phyloP scores from a whole-genome alignment of 106 monocot species.

The Allium fistulosum region DNA sequence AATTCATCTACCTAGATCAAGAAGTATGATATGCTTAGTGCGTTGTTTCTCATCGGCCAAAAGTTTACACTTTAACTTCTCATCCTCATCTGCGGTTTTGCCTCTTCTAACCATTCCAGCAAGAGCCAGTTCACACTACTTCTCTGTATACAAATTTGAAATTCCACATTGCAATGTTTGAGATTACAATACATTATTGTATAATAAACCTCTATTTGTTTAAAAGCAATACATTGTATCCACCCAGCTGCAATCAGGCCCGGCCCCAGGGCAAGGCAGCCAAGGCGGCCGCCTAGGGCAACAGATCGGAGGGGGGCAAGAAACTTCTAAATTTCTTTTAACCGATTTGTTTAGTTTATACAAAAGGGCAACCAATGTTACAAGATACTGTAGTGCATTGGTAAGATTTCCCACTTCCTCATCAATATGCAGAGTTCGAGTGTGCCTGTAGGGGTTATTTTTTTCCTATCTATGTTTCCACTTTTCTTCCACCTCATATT shows the following conservation, averaged over 20 bases:
- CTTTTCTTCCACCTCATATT: no score
- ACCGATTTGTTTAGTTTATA: no score
- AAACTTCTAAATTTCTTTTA: no score
- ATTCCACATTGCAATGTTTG: neutral
- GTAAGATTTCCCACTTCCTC: no score
- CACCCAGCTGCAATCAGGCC: no score
- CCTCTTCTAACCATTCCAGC: conserved; percentile 63
- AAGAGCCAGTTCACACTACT: conserved; percentile 50
- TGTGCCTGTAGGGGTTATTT: no score
- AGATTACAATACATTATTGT: neutral
- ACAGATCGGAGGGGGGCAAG: conserved; percentile 81
- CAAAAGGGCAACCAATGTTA: no score
- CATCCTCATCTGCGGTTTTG: conserved; percentile 35
- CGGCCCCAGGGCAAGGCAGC: no score
- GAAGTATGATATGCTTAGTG: conserved; percentile 67
- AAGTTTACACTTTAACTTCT: conserved; percentile 27
- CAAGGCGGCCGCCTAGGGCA: conserved; percentile 80
- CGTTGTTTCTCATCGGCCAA: conserved; percentile 61
- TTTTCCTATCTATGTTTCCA: no score
- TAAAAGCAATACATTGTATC: no score
- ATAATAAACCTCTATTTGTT: conserved; percentile 25
- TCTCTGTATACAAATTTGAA: conserved; percentile 21
- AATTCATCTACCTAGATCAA: conserved; percentile 40
- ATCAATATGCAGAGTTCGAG: no score
- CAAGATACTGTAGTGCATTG: no score